Base-by-base conservation (phyloP, 257 asterid genomes). In the Euphrasia confusa region DNA sequence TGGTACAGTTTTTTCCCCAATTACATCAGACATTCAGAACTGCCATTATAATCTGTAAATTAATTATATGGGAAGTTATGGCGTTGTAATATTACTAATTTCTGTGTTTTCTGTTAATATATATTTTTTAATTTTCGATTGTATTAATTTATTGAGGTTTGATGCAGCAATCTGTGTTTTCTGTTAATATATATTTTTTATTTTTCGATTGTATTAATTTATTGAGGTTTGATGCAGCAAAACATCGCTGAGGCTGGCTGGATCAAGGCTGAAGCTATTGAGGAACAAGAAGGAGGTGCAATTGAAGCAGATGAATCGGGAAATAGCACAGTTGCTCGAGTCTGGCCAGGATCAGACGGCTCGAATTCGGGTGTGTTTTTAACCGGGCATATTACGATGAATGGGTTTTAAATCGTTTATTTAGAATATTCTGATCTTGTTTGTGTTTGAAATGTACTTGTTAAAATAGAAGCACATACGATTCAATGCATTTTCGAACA, bases 321-420 rank as follows among this genome's bases (percentile, higher is more conserved):
- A 90, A 78, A 72, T 86, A 8, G 88, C 94, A 3, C 84, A 83
- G 78, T 67, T 91, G 74, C 94, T 91, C 10, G 92, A 84, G 59
- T 78, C 95, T 54, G 92, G 94, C 58, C 90, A 90, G 83, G 83
- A 77, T 58, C 90, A 64, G 69, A 82, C 94, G 3, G 96, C 98
- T 61, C 72, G 84, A 65, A 84, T 91, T 74, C 94, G 96, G 60
- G 98, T 88, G 32, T 56, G 18, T 26, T 54, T 71, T 7, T 32
- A 56, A 18, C 28, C 54, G 45, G 60, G 35, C 53, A 58, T 49
- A 40, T 45, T 54, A 10, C 24, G 50, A 61, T 64, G 39, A 18
- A 49, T 70, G 62, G 4, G 14, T 24, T 64, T 44, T 13, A 5
- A 30, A 21, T 53, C n/a, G 39, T 68, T 63, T 21, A n/a, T 45